Evolutionary conservation across 2,329 filamentous ascomycete species (phyloP).

Genomic region (Pseudogymnoascus sp.): DNA sequence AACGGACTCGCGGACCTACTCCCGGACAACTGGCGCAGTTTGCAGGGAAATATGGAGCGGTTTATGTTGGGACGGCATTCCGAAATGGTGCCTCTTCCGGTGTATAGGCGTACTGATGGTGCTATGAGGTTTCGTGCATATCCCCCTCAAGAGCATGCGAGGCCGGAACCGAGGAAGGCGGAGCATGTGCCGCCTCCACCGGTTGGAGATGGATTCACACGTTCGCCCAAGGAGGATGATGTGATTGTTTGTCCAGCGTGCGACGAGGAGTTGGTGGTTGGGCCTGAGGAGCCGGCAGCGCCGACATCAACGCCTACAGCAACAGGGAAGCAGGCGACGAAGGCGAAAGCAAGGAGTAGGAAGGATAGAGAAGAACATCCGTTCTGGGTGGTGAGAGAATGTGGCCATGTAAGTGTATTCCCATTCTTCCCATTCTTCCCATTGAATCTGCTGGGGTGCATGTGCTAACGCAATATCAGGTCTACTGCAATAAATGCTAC

Average conservation of each 20-base stretch:
- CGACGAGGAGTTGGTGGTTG: conserved; percentile 64
- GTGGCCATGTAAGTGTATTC: conserved; percentile 69
- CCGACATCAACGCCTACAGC: not conserved
- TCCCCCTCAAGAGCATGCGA: not conserved
- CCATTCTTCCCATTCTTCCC: conserved; percentile 2
- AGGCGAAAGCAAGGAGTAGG: conserved; percentile 41
- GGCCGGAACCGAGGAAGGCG: conserved; percentile 16
- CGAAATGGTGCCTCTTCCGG: not conserved
- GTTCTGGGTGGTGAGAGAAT: conserved; percentile 85
- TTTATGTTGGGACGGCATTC: not conserved
- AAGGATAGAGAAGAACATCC: conserved; percentile 61
- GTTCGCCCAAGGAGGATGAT: conserved; percentile 63
- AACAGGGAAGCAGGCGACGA: conserved; percentile 26
- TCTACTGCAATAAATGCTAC: conserved; percentile 56
- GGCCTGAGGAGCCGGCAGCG: conserved; percentile 25
- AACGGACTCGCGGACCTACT: not conserved
- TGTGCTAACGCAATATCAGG: conserved; percentile 35
- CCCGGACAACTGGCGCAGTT: not conserved
- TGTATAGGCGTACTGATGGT: not conserved
- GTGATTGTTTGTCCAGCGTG: conserved; percentile 81
- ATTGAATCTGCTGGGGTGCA: not conserved
- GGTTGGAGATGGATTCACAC: conserved; percentile 69
- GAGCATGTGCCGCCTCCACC: conserved; percentile 35
- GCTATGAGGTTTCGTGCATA: not conserved
- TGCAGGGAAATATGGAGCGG: not conserved